Conservation (phyloP, 176 grass and related monocot genomes). For the Leersia perrieri region DNA sequence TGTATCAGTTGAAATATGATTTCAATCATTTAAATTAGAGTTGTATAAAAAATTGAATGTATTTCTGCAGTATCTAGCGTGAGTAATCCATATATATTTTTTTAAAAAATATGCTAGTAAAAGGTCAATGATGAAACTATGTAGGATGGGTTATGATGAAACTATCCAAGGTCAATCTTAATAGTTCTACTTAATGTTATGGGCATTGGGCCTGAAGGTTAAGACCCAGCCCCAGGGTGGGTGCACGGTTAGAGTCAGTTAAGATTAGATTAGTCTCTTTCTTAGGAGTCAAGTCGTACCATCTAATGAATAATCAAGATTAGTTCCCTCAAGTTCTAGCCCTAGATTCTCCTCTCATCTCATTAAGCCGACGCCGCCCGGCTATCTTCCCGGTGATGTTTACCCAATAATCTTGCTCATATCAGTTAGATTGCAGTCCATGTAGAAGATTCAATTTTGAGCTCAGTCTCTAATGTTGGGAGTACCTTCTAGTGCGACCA, state of each 20-base stretch:
- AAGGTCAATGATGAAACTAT: neutral
- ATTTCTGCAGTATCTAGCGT: neutral
- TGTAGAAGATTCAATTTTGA: neutral
- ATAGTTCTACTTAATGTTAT: neutral
- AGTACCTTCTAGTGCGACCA: constrained; percentile 7
- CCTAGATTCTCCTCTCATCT: too few relatives aligned
- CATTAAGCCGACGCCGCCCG: too few relatives aligned
- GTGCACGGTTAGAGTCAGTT: too few relatives aligned
- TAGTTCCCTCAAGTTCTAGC: too few relatives aligned
- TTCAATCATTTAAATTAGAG: neutral
- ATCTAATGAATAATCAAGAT: too few relatives aligned
- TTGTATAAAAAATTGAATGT: neutral
- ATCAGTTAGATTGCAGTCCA: neutral
- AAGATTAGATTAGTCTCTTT: too few relatives aligned
- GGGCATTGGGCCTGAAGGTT: too few relatives aligned
- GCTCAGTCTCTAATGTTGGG: neutral
- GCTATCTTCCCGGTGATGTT: too few relatives aligned
- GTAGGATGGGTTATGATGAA: neutral
- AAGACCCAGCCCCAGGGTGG: too few relatives aligned
- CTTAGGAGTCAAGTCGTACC: too few relatives aligned
- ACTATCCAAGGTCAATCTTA: neutral
- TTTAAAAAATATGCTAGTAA: neutral
- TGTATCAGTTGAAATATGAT: neutral
- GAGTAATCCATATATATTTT: neutral
- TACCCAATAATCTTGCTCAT: too few relatives aligned